A percentile compares a stretch with the other conserved stretches of the same genome.
Conservation (phyloP, 2,329 filamentous ascomycete species). For the Rachicladosporium sp. region DNA sequence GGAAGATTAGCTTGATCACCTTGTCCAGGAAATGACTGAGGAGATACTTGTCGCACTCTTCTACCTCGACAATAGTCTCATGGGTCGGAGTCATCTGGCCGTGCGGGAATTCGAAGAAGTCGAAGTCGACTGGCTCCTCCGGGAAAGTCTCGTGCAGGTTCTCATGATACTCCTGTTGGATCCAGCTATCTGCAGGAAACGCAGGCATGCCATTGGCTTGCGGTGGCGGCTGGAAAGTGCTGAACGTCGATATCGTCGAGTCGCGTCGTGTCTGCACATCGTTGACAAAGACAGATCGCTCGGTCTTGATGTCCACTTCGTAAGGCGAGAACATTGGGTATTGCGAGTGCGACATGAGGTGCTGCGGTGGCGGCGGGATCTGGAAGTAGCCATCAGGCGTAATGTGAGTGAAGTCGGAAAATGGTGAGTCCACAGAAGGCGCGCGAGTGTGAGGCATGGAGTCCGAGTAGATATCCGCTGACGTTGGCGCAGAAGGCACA, state of each 20-base stretch:
- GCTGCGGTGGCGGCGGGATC: conserved; percentile 42
- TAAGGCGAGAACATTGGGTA: conserved; percentile 62
- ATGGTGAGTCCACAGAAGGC: conserved; percentile 69
- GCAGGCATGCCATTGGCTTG: conserved; percentile 52
- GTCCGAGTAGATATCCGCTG: conserved; percentile 62
- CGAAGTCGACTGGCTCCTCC: conserved; percentile 49
- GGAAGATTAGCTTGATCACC: conserved; percentile 81
- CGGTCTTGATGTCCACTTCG: conserved; percentile 91
- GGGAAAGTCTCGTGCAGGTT: conserved; percentile 54
- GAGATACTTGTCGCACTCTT: conserved; percentile 75
- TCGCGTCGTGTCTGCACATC: conserved; percentile 75
- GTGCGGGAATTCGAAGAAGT: conserved; percentile 74
- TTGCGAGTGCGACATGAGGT: conserved; percentile 13
- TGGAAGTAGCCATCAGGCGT: conserved; percentile 46
- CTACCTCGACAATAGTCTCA: conserved; percentile 66
- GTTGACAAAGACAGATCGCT: conserved; percentile 86
- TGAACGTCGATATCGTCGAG: conserved; percentile 84
- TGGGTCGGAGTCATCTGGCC: conserved; percentile 49
- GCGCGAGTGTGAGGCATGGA: conserved; percentile 60
- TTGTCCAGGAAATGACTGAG: conserved; percentile 84
- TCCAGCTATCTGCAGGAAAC: conserved; percentile 55
- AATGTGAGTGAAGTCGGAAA: conserved; percentile 58
- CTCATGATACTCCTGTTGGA: conserved; percentile 58
- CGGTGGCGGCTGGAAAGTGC: conserved; percentile 73
- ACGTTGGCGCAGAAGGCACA: conserved; percentile 48